Evolutionary conservation across 345 rosid species (phyloP).

Genomic region (Garcia nutans): DNA sequence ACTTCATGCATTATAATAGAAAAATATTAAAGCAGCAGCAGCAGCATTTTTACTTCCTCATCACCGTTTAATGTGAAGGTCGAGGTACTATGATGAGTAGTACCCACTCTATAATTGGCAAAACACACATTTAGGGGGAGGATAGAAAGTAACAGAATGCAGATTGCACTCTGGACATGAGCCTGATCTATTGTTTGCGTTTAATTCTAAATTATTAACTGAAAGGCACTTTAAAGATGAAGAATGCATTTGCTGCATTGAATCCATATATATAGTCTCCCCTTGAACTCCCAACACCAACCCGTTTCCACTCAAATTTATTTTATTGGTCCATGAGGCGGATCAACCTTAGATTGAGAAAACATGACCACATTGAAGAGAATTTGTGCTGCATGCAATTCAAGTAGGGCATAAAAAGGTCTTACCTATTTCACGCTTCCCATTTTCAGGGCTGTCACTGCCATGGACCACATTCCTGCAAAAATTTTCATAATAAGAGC

Average conservation of each 20-base stretch:
- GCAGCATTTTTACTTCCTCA: not conserved
- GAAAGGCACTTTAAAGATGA: not conserved
- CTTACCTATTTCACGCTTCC: constrained; percentile 85
- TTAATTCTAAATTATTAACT: not conserved
- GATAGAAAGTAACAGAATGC: not conserved
- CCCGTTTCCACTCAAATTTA: not conserved
- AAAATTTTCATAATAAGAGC: constrained; percentile 23
- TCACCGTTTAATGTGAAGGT: not conserved
- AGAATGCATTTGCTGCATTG: not conserved
- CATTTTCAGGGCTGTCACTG: constrained; percentile 96
- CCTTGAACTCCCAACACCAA: no score
- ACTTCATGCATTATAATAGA: not conserved
- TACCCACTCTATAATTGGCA: not conserved
- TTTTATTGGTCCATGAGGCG: not conserved
- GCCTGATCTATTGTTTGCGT: not conserved
- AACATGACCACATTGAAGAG: not conserved
- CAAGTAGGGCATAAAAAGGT: constrained; percentile 6
- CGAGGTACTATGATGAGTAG: not conserved
- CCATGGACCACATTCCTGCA: constrained; percentile 94
- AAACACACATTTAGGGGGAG: not conserved
- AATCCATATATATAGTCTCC: not conserved
- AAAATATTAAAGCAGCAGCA: not conserved
- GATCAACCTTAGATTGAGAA: not conserved
- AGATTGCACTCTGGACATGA: not conserved
- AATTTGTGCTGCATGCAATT: not conserved